These are phyloP conservation scores for Rhodotorula taiwanensis DNA, from an alignment of 768 basidiomycete species.

Conservation along the genomic window DNA sequence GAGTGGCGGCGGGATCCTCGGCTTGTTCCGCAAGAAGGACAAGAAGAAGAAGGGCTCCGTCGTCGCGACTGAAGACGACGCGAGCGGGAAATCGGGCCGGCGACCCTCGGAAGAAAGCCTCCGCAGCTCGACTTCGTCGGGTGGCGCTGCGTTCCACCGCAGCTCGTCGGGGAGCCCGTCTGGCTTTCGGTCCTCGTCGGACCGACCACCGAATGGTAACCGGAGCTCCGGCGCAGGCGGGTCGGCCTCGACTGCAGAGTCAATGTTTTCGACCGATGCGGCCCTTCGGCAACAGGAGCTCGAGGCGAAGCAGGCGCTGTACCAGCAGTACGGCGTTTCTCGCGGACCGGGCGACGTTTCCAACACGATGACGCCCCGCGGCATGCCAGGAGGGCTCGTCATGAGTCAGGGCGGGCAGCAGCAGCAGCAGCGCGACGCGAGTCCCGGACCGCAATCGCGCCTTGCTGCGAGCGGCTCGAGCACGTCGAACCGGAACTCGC, in stretches of 20 bases:
- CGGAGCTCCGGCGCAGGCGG: not conserved
- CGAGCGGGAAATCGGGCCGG: not conserved
- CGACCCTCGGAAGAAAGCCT: constrained; percentile 34
- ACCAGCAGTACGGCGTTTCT: constrained; percentile 40
- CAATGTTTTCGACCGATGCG: constrained; percentile 38
- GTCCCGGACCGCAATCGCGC: no score
- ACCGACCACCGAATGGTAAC: constrained; percentile 1
- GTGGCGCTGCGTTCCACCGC: not conserved
- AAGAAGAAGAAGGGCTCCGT: constrained; percentile 64
- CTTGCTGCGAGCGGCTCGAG: not conserved
- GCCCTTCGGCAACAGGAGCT: constrained; percentile 41
- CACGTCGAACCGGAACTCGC: constrained; percentile 18
- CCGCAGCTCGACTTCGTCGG: constrained; percentile 8
- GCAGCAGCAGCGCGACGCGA: not conserved
- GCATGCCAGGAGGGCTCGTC: not conserved
- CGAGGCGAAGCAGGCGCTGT: constrained; percentile 41
- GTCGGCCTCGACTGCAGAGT: constrained; percentile 35
- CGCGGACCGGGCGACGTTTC: constrained; percentile 37
- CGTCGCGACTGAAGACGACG: constrained; percentile 21
- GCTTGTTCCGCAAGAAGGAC: constrained; percentile 63
- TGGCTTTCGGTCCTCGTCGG: constrained; percentile 8
- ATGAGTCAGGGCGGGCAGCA: not conserved
- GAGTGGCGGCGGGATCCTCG: constrained; percentile 60
- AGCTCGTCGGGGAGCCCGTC: constrained; percentile 9
- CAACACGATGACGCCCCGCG: constrained; percentile 37